These are phyloP conservation scores for Tetraselmis striata DNA, from an alignment of 139 green algal genomes.

Conservation along the genomic window DNA sequence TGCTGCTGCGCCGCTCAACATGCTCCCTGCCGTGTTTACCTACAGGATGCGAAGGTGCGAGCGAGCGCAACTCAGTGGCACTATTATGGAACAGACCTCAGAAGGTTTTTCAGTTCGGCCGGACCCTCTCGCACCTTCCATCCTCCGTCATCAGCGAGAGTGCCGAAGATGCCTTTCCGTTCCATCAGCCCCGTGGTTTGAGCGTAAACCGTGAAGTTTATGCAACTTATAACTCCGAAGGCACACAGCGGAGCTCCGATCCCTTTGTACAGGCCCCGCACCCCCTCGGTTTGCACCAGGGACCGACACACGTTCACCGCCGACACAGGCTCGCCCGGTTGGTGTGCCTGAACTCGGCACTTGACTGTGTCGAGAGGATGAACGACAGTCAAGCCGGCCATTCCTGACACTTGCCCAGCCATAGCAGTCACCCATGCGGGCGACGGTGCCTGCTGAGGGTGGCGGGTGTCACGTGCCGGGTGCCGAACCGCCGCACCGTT, in stretches of 20 bases:
- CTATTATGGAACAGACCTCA: too few relatives aligned
- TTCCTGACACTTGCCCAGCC: slow-evolving; percentile 11
- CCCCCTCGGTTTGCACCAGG: slow-evolving; percentile 5
- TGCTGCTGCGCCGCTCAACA: slow-evolving; percentile 2
- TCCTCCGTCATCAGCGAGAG: too few relatives aligned
- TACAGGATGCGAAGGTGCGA: too few relatives aligned
- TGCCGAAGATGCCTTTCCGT: neutral
- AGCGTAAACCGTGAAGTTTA: slow-evolving; percentile 10
- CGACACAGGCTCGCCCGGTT: neutral
- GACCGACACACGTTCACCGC: slow-evolving; percentile 1
- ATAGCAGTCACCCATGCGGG: neutral
- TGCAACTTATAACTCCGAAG: slow-evolving; percentile 7
- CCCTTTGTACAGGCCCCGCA: slow-evolving; percentile 4
- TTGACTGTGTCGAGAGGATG: slow-evolving; percentile 21
- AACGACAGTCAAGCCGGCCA: slow-evolving; percentile 7
- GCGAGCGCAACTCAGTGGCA: too few relatives aligned
- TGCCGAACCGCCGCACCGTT: neutral
- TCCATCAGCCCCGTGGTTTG: neutral
- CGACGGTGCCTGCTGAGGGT: too few relatives aligned
- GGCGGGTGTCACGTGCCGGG: neutral
- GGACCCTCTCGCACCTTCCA: too few relatives aligned
- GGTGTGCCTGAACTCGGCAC: slow-evolving; percentile 5
- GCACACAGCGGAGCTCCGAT: slow-evolving; percentile 8
- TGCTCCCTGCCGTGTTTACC: neutral
- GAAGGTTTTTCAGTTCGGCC: too few relatives aligned